Evolutionary conservation across 768 basidiomycete species (phyloP).

Genomic region (Amanita pallidorosea): DNA sequence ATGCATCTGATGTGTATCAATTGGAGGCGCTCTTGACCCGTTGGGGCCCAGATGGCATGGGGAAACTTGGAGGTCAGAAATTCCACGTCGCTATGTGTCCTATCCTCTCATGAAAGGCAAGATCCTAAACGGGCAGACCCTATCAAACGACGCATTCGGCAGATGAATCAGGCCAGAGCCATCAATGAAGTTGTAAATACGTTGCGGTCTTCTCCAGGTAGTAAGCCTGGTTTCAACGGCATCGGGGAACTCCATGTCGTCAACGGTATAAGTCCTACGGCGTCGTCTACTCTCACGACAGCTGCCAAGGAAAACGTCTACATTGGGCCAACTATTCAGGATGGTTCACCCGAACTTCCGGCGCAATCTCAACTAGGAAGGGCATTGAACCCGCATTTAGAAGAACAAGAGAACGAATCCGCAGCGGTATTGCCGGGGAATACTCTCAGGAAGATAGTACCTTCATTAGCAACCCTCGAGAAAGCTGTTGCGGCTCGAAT

Average conservation of each 20-base stretch:
- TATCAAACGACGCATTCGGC: slow-evolving; percentile 70
- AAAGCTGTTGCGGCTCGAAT: slow-evolving; percentile 88
- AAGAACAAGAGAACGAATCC: slow-evolving; percentile 47
- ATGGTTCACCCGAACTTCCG: slow-evolving; percentile 42
- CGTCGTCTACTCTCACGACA: slow-evolving; percentile 65
- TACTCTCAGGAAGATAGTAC: slow-evolving; percentile 16
- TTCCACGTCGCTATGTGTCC: slow-evolving; percentile 9
- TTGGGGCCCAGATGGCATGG: slow-evolving; percentile 84
- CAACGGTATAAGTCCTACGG: slow-evolving; percentile 62
- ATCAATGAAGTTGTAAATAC: slow-evolving; percentile 72
- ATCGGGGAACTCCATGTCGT: slow-evolving; percentile 61
- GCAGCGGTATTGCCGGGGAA: slow-evolving; percentile 41
- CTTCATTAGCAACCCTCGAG: slow-evolving; percentile 86
- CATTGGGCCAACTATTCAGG: slow-evolving; percentile 30
- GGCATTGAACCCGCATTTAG: slow-evolving; percentile 54
- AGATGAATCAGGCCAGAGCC: slow-evolving; percentile 56
- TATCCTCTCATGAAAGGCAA: slow-evolving; percentile 16
- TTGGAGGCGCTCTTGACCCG: slow-evolving; percentile 77
- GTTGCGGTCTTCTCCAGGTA: slow-evolving; percentile 45
- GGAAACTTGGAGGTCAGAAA: slow-evolving; percentile 73
- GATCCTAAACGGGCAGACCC: slow-evolving; percentile 85
- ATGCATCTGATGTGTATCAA: slow-evolving; percentile 86
- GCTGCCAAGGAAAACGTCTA: slow-evolving; percentile 62
- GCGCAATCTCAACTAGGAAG: slow-evolving; percentile 52
- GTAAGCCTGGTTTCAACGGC: slow-evolving; percentile 28